These are phyloP conservation scores for Sporothrix curviconia DNA, from an alignment of 2,329 filamentous ascomycete genomes.

Conservation along the genomic window DNA sequence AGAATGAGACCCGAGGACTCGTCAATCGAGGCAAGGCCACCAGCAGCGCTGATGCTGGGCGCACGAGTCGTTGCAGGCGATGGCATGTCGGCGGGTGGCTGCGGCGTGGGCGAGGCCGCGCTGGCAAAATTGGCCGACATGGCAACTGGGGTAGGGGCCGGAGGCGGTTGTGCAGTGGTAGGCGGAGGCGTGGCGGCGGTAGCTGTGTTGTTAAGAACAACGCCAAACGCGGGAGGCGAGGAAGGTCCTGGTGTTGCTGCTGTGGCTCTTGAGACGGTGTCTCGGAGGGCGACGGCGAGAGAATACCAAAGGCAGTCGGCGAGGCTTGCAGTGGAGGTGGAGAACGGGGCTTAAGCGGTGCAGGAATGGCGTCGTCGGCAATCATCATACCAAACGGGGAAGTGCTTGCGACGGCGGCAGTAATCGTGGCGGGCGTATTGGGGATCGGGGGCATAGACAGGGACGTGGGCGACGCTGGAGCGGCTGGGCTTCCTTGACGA, in stretches of 20 bases:
- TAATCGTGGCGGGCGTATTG: neutral
- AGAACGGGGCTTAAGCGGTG: slow-evolving; percentile 8
- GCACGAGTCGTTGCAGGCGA: neutral
- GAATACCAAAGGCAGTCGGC: neutral
- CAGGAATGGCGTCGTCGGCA: neutral
- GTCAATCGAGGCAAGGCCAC: slow-evolving; percentile 8
- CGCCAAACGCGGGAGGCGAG: too few relatives aligned
- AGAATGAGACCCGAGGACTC: slow-evolving; percentile 28
- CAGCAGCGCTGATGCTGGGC: neutral
- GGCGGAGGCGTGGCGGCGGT: neutral
- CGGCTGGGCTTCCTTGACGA: neutral
- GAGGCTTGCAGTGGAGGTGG: neutral
- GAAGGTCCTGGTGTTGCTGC: too few relatives aligned
- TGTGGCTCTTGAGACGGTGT: neutral
- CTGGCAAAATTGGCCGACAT: slow-evolving; percentile 7
- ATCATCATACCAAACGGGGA: neutral
- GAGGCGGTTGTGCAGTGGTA: neutral
- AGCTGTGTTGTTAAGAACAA: too few relatives aligned
- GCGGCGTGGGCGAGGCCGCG: neutral
- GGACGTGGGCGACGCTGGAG: neutral
- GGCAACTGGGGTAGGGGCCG: neutral
- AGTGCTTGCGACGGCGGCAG: neutral
- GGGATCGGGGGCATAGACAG: neutral
- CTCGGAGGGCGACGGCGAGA: neutral
- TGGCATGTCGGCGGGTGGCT: neutral